Percentiles rank a stretch among this genome's conserved stretches.
phyloP scores from a whole-genome alignment of 106 monocot species.

The Phalaenopsis aphrodite region DNA sequence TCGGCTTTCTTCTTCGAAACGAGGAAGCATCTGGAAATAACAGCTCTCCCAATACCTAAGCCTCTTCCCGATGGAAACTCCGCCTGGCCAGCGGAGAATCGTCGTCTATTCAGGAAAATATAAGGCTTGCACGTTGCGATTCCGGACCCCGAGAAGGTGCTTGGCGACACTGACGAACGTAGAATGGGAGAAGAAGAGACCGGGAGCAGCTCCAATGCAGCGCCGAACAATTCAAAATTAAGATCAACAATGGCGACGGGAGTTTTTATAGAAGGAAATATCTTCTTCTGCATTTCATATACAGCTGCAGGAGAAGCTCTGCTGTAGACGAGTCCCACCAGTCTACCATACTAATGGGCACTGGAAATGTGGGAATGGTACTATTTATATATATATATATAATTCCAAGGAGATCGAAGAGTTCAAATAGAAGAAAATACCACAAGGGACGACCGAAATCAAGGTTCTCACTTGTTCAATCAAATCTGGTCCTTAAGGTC shows the following conservation, averaged over 20 bases:
- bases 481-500: no score
- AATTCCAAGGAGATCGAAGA: no score
- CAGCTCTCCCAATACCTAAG: constrained; percentile 21
- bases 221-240: background rate
- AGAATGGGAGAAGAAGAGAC: constrained; percentile 3
- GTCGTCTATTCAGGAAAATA: background rate
- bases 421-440: no score
- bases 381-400: no score
- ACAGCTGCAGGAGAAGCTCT: background rate
- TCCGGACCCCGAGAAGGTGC: constrained; percentile 3
- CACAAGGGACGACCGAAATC: no score
- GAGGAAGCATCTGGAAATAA: constrained; percentile 31
- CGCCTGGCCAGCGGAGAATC: background rate
- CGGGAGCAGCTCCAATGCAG: background rate
- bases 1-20: constrained; percentile 31
- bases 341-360: no score
- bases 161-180: background rate
- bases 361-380: no score
- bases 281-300: background rate
- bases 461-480: no score
- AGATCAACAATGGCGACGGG: background rate
- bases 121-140: background rate
- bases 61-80: constrained; percentile 5
- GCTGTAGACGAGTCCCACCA: no score
- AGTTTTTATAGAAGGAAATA: background rate